Conservation (phyloP, 257 asterid genomes). For the Leptodermis oblonga region DNA sequence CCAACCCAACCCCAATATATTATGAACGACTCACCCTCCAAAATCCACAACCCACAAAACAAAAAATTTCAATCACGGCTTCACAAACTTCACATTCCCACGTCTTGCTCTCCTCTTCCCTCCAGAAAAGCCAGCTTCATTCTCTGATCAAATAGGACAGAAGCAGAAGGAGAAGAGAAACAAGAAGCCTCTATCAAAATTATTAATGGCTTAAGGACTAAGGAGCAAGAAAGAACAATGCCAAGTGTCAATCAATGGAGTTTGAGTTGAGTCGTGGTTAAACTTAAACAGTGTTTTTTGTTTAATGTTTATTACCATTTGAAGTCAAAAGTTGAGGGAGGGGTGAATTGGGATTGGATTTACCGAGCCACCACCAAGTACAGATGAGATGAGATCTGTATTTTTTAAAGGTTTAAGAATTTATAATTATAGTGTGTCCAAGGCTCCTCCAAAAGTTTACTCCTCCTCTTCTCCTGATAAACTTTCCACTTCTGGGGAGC, state of each 20-base stretch:
- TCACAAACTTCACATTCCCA: background rate
- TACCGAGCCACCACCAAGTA: too few species aligned
- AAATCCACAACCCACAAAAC: background rate
- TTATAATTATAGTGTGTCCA: constrained; percentile 8
- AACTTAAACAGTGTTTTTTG: too few species aligned
- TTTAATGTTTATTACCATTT: background rate
- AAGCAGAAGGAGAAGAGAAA: background rate
- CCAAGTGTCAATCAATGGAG: too few species aligned
- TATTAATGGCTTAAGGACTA: background rate
- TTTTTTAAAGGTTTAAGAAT: constrained; percentile 17
- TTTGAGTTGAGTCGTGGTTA: too few species aligned
- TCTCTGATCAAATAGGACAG: too few species aligned
- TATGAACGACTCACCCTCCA: background rate
- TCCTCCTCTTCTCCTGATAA: constrained; percentile 5
- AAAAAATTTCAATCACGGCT: background rate
- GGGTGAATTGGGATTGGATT: background rate
- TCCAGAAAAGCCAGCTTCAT: too few species aligned
- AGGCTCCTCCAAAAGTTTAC: constrained; percentile 8
- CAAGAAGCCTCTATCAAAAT: too few species aligned
- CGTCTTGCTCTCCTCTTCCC: too few species aligned
- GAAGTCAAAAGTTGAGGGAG: background rate
- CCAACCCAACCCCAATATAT: background rate
- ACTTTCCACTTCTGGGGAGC: background rate
- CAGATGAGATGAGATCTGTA: constrained; percentile 14
- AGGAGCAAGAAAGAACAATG: background rate